These are phyloP conservation scores for Suhomyces faveliae DNA, from an alignment of 805 yeast species.

Conservation along the genomic window DNA sequence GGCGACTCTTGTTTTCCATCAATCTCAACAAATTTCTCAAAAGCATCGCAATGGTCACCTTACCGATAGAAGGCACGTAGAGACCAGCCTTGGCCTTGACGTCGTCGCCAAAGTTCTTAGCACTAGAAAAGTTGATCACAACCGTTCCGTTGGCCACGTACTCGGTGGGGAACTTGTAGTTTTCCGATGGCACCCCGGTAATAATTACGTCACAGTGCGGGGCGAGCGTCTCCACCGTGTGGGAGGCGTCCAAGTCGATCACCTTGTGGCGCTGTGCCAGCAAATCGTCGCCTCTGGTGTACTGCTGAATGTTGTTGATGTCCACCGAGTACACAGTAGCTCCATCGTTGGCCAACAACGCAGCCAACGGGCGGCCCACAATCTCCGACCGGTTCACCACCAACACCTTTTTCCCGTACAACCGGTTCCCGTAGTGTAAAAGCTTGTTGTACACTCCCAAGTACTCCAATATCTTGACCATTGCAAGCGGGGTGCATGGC, in stretches of 20 bases:
- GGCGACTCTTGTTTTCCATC: conserved; percentile 57
- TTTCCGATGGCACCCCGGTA: conserved; percentile 89
- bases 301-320: conserved; percentile 80
- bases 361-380: conserved; percentile 96
- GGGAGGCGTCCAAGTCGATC: conserved; percentile 45
- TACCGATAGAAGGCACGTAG: conserved; percentile 94
- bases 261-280: conserved; percentile 81
- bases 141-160: conserved; percentile 84
- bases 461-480: conserved; percentile 89
- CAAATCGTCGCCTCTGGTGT: conserved; percentile 91
- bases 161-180: conserved; percentile 83
- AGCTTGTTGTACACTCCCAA: conserved; percentile 82
- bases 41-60: conserved; percentile 94
- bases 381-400: conserved; percentile 93
- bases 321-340: conserved; percentile 94
- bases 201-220: conserved; percentile 83
- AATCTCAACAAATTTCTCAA: conserved; percentile 84
- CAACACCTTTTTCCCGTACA: conserved; percentile 89
- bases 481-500: conserved; percentile 96
- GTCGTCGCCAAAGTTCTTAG: conserved; percentile 79
- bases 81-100: conserved; percentile 85
- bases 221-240: conserved; percentile 62
- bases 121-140: conserved; percentile 85
- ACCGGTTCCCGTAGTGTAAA: conserved; percentile 83
- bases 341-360: conserved; percentile 93